phyloP scores from a whole-genome alignment of 73 alveolate genomes.

The Stentor coeruleus region DNA sequence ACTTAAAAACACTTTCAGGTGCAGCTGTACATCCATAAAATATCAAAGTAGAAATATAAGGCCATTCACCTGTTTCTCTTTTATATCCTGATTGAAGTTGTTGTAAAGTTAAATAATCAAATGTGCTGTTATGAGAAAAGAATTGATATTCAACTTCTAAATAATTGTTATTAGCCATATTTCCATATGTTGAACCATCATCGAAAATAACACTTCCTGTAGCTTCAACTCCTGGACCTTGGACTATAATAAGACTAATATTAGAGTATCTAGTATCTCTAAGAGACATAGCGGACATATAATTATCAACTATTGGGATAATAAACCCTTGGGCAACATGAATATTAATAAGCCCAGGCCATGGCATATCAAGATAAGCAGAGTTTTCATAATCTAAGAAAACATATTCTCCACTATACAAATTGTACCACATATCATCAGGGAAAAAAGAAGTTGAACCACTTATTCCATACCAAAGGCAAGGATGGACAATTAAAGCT shows the following conservation, averaged over 20 bases:
- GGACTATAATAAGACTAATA: background rate
- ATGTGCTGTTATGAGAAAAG: background rate
- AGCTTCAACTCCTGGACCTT: background rate
- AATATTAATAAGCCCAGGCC: background rate
- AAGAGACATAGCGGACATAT: background rate
- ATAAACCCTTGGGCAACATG: slow-evolving; percentile 18
- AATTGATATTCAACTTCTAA: background rate
- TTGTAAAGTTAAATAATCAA: background rate
- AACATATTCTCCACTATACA: background rate
- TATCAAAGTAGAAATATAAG: background rate
- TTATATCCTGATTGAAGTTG: background rate
- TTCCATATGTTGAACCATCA: slow-evolving; percentile 12
- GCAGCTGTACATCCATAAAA: background rate
- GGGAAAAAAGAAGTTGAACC: slow-evolving; percentile 6
- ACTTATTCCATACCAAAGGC: background rate
- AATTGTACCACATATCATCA: slow-evolving; percentile 13
- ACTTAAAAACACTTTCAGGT: slow-evolving; percentile 1
- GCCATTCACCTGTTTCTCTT: background rate
- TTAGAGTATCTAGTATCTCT: background rate
- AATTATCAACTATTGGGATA: background rate
- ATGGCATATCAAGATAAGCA: background rate
- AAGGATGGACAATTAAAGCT: slow-evolving; percentile 27
- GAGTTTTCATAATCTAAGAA: background rate
- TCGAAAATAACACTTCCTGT: background rate
- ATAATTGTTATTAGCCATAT: background rate